A percentile compares a stretch with the other conserved stretches of the same genome.
phyloP scores from a whole-genome alignment of 2,329 filamentous ascomycete species.

The Trichoderma oligosporum region DNA sequence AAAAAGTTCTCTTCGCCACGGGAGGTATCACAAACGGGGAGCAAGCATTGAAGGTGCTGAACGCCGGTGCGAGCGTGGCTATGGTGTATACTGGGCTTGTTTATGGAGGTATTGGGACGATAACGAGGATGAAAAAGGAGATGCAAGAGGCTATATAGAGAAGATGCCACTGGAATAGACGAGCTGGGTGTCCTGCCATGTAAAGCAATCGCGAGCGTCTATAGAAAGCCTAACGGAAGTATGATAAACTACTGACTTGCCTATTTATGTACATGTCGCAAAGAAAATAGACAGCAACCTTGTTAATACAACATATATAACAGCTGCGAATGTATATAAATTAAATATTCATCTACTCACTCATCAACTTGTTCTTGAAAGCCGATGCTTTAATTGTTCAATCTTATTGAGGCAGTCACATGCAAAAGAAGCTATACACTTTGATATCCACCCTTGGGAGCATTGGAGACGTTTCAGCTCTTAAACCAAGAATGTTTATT shows the following conservation, averaged over 20 bases:
- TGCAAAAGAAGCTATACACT: too few species aligned
- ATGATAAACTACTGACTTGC: background rate
- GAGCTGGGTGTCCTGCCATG: background rate
- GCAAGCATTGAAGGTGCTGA: slow-evolving; percentile 75
- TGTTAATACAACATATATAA: too few species aligned
- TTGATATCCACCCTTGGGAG: too few species aligned
- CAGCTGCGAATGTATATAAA: too few species aligned
- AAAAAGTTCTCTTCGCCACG: slow-evolving; percentile 87
- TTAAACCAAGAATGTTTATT: too few species aligned
- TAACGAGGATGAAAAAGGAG: slow-evolving; percentile 63
- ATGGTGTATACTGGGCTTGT: slow-evolving; percentile 82
- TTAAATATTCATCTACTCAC: too few species aligned
- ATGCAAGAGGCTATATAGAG: slow-evolving; percentile 45
- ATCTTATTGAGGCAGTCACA: too few species aligned
- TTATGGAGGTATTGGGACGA: slow-evolving; percentile 61
- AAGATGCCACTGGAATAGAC: background rate
- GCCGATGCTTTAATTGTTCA: too few species aligned
- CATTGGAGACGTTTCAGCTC: too few species aligned
- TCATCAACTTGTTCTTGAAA: too few species aligned
- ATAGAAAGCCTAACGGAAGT: background rate
- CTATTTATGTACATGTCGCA: slow-evolving; percentile 10
- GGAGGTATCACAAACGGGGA: slow-evolving; percentile 88
- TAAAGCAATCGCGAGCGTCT: background rate
- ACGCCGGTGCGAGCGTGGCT: slow-evolving; percentile 84
- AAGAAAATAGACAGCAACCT: slow-evolving; percentile 8